These are phyloP conservation scores for Xanthoparmelia taractica DNA, from an alignment of 495 filamentous ascomycete species.

Conservation along the genomic window DNA sequence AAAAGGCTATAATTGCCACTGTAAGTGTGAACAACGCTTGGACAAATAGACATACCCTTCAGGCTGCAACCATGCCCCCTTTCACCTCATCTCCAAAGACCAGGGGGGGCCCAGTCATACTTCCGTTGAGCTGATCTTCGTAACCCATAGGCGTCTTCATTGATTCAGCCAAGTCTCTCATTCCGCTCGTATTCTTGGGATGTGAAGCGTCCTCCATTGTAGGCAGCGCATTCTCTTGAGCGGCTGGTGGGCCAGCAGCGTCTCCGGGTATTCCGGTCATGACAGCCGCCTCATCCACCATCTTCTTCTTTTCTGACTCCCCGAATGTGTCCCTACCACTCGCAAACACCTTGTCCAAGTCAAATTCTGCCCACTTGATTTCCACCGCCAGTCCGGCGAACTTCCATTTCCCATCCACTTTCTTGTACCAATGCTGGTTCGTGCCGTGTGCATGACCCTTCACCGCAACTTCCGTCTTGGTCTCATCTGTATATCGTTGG, in stretches of 20 bases:
- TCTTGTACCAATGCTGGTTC: slow-evolving; percentile 24
- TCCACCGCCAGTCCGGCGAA: slow-evolving; percentile 23
- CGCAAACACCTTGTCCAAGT: slow-evolving; percentile 20
- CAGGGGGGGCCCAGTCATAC: background rate
- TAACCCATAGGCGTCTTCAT: background rate
- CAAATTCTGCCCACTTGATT: slow-evolving; percentile 23
- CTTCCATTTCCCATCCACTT: slow-evolving; percentile 22
- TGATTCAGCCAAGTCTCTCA: background rate
- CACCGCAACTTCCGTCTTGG: slow-evolving; percentile 13
- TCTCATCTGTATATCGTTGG: slow-evolving; percentile 29
- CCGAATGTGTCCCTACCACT: slow-evolving; percentile 17
- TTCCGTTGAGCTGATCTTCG: background rate
- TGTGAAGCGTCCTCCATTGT: background rate
- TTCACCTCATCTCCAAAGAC: background rate
- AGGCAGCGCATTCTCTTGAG: background rate
- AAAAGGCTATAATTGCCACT: background rate
- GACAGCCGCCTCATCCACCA: slow-evolving; percentile 1
- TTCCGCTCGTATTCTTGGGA: background rate
- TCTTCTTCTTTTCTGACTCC: slow-evolving; percentile 9
- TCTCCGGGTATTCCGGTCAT: slow-evolving; percentile 2
- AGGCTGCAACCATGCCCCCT: background rate
- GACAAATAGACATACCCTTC: background rate
- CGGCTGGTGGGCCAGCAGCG: background rate
- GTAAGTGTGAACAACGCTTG: background rate
- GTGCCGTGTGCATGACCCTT: slow-evolving; percentile 23